A percentile compares a stretch with the other conserved stretches of the same genome.
Conservation (phyloP, 2,329 filamentous ascomycete species). For the Clonostachys sp. region DNA sequence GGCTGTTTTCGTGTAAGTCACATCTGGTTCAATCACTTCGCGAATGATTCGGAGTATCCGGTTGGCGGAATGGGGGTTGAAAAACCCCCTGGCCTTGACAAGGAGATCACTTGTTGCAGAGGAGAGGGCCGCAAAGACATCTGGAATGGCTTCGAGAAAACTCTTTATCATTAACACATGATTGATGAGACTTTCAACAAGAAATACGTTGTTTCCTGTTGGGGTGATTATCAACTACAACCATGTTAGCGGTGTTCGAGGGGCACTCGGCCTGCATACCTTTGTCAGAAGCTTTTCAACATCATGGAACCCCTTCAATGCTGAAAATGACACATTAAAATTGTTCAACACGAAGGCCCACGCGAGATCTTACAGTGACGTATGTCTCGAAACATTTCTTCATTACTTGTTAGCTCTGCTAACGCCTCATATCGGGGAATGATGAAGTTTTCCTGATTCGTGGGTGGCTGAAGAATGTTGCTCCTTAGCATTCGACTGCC, state of each 20-base stretch:
- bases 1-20: constrained; percentile 70
- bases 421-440: constrained; percentile 74
- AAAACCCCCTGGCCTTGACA: constrained; percentile 64
- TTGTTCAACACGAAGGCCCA: too few species aligned
- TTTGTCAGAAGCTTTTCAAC: constrained; percentile 75
- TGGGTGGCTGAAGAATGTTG: constrained; percentile 86
- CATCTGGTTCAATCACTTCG: constrained; percentile 73
- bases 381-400: constrained; percentile 78
- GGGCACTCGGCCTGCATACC: constrained; percentile 30
- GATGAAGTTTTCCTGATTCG: constrained; percentile 60
- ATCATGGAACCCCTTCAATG: constrained; percentile 70
- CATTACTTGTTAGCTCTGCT: constrained; percentile 74
- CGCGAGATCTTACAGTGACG: constrained; percentile 53
- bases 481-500: constrained; percentile 77
- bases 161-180: constrained; percentile 83
- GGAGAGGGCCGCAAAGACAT: constrained; percentile 63
- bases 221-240: constrained; percentile 73
- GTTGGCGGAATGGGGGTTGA: constrained; percentile 56
- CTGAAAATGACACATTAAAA: constrained; percentile 29
- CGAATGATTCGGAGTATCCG: constrained; percentile 62
- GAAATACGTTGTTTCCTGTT: constrained; percentile 57
- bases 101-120: constrained; percentile 62
- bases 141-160: constrained; percentile 65
- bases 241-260: constrained; percentile 6
- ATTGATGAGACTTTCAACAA: constrained; percentile 78